These are phyloP conservation scores for Alternaria solani DNA, from an alignment of 2,329 filamentous ascomycete genomes.

Conservation along the genomic window DNA sequence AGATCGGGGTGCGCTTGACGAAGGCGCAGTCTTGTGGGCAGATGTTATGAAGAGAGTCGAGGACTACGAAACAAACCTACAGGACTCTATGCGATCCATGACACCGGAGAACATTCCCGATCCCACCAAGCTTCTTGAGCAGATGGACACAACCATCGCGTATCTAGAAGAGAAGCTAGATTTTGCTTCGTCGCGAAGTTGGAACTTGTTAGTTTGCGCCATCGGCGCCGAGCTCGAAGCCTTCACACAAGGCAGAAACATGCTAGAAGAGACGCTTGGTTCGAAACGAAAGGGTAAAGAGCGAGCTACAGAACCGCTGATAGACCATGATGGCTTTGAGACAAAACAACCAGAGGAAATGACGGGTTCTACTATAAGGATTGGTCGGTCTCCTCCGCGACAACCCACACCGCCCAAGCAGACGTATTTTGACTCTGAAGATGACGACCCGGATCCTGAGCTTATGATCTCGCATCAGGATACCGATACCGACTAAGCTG, in stretches of 20 bases:
- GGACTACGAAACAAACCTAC: constrained; percentile 70
- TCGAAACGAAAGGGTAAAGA: constrained; percentile 39
- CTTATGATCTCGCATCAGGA: constrained; percentile 59
- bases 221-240: constrained; percentile 78
- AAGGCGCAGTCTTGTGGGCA: constrained; percentile 73
- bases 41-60: constrained; percentile 67
- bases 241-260: constrained; percentile 66
- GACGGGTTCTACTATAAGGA: constrained; percentile 43
- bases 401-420: constrained; percentile 37
- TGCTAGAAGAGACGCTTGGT: constrained; percentile 59
- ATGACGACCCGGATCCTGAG: constrained; percentile 58
- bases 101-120: constrained; percentile 27
- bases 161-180: constrained; percentile 64
- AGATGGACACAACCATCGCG: constrained; percentile 65
- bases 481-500: constrained; percentile 45
- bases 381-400: constrained; percentile 39
- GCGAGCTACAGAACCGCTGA: constrained; percentile 30
- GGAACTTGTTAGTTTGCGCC: constrained; percentile 78
- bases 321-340: constrained; percentile 30
- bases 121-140: constrained; percentile 35
- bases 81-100: constrained; percentile 59
- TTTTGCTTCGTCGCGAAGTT: constrained; percentile 67
- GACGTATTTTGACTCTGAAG: constrained; percentile 52
- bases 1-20: constrained; percentile 71
- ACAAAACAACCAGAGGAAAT: constrained; percentile 34